Conservation (phyloP, 305 asterid species). For the Stenogyne calaminthoides region DNA sequence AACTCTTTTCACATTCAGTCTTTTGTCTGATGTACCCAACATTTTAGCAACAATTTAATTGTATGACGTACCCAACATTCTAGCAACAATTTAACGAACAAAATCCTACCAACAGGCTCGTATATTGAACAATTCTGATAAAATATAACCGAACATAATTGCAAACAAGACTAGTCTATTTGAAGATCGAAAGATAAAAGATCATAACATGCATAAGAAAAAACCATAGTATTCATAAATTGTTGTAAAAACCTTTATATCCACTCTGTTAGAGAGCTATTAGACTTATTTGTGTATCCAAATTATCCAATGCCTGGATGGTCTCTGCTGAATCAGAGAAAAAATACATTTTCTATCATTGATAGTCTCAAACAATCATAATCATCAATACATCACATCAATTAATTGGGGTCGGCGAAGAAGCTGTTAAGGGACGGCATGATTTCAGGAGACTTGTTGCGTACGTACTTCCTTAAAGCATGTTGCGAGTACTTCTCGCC, state of each 20-base stretch:
- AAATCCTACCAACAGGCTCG: too few species aligned
- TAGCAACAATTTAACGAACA: neutral
- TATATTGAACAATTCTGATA: neutral
- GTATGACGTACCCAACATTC: neutral
- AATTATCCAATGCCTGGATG: neutral
- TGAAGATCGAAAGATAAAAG: neutral
- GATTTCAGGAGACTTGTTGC: constrained; percentile 61
- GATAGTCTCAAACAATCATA: constrained; percentile 9
- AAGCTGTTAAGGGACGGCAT: constrained; percentile 73
- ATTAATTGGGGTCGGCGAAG: constrained; percentile 72
- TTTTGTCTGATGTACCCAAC: too few species aligned
- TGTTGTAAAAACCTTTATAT: neutral
- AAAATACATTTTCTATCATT: constrained; percentile 17
- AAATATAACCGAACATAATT: neutral
- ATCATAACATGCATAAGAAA: neutral
- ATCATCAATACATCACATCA: constrained; percentile 32
- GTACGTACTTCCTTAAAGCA: constrained; percentile 69
- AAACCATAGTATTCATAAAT: constrained; percentile 16
- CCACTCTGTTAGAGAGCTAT: constrained; percentile 23
- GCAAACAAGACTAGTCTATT: neutral
- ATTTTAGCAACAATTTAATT: too few species aligned
- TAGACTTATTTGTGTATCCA: constrained; percentile 25
- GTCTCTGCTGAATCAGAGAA: constrained; percentile 30
- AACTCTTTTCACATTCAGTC: too few species aligned
- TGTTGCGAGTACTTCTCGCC: constrained; percentile 77